Evolutionary conservation across 768 basidiomycete genomes (phyloP), one percentile per base, ranked within the genome.

Genomic region (Lentinula sp.): DNA sequence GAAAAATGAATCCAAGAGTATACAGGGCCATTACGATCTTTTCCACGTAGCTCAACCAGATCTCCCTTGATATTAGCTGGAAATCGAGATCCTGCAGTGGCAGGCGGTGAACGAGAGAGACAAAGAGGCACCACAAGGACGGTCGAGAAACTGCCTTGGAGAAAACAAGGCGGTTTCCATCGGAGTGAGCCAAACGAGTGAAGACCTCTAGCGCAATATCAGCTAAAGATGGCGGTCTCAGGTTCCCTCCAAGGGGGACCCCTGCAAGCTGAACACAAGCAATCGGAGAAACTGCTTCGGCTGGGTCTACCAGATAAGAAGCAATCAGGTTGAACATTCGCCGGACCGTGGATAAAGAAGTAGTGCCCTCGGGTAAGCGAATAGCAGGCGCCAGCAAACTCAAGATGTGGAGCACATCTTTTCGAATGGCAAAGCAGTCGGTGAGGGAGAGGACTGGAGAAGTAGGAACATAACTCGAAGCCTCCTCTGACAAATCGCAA

Each of bases 191-290:
- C 60, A 97, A 73, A 43, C 86, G 84, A n/a, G 90, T 87, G 67
- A 95, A 90, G 2, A 86, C 85, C 62, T 96, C 91, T 56, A 98
- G 77, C n/a, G 93, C 91, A 36, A 84, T 74, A 65, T 95, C 91
- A 7, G 85, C 78, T 41, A 87, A 76, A 28, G 79, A 71, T 0
- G 88, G 84, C 20, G 89, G 88, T 61, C 77, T 83, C 28, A 75
- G 69, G 59, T 70, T 72, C 33, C 73, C 73, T 39, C 63, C 76
- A 51, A 74, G 72, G 15, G 78, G 74, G 6, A 76, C 69, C 5
- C 85, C 84, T 55, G 74, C 73, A 41, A 82, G 73, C 65, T 89
- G 81, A n/a, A 87, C 72, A 63, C 76, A 79, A 28, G 80, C 78
- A 32, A 81, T 75, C 1, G 91, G 91, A 35, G 87, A 78, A 51